Conservation (phyloP, 2,329 filamentous ascomycete species). For the Colletotrichum lindemuthianum region DNA sequence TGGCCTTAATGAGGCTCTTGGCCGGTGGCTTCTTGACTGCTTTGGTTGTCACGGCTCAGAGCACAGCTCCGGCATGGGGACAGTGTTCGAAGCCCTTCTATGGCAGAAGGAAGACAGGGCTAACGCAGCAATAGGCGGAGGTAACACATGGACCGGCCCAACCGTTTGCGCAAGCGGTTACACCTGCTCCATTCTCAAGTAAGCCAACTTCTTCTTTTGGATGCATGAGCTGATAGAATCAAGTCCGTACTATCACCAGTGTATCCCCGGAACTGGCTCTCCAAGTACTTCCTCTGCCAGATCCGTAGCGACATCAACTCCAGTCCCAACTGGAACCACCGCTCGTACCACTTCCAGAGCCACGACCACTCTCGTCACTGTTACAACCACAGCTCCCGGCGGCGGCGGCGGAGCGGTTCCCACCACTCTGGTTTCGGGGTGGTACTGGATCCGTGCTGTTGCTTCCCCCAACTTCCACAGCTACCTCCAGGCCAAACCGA, state of each 20-base stretch:
- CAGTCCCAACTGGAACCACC: conserved; percentile 7
- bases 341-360: conserved; percentile 12
- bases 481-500: conserved; percentile 60
- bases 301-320: conserved; percentile 8
- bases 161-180: conserved; percentile 32
- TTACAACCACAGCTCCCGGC: conserved; percentile 20
- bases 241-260: conserved; percentile 34
- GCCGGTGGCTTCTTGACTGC: conserved; percentile 1
- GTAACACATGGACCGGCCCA: conserved; percentile 25
- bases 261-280: conserved; percentile 23
- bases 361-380: conserved; percentile 24
- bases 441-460: conserved; percentile 68
- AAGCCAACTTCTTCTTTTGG: not conserved
- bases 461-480: conserved; percentile 66
- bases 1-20: conserved; percentile 8
- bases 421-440: conserved; percentile 58
- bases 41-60: conserved; percentile 12
- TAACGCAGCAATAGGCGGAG: conserved; percentile 24
- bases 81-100: conserved; percentile 21
- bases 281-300: conserved; percentile 18
- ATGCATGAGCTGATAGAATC: not conserved
- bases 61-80: conserved; percentile 24
- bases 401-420: conserved; percentile 29
- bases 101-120: not conserved
- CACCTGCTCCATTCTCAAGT: conserved; percentile 33